Evolutionary conservation across 140 eudicot genomes (phyloP), one percentile per base, ranked within the genome.

Genomic region (Oenanthe javanica): DNA sequence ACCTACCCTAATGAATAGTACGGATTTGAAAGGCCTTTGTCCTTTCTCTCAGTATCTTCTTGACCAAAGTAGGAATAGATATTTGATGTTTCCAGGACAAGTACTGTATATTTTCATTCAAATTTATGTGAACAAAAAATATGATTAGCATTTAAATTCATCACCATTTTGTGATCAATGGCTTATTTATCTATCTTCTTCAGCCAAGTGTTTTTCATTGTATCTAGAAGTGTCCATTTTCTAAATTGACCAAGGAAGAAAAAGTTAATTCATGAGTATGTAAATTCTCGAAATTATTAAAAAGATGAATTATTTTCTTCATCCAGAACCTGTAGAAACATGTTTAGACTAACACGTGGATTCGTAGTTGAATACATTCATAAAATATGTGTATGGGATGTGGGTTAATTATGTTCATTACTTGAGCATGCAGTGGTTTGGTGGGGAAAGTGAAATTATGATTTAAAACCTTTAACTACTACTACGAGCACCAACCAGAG

Each of bases 1-100:
- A 74, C 47, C 78, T 74, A 74, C 57, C 59, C 40, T 46, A 48
- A 74, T 46, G 78, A 74, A 74, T 47, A 47, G 78, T 46, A 74
- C 38, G 43, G 78, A 4, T 74, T 47, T 74, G 40, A 36, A 36
- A 36, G 40, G 40, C 40, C 40, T 10, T 47, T 74, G 57, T 74
- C 59, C 51, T 23, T 74, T 74, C 36, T 11, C 57, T 45, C 42
- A 19, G 2, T 74, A 5, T 5, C 57, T 74, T 74, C 78, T 47
- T 13, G 59, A 74, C 55, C 55, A n/a, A 23, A 63, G 14, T 13
- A 57, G 4, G 16, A 2, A 4, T 67, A 3, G 16, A 67, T 31
- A 31, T 67, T 67, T 67, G 43, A 67, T 67, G 21, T 67, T 27
- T 55, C 23, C 23, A 6, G 23, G 23, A 36, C 73, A 67, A 14